Base-by-base conservation (phyloP, 202 grass and related monocot species). In the Sporobolus alterniflorus region DNA sequence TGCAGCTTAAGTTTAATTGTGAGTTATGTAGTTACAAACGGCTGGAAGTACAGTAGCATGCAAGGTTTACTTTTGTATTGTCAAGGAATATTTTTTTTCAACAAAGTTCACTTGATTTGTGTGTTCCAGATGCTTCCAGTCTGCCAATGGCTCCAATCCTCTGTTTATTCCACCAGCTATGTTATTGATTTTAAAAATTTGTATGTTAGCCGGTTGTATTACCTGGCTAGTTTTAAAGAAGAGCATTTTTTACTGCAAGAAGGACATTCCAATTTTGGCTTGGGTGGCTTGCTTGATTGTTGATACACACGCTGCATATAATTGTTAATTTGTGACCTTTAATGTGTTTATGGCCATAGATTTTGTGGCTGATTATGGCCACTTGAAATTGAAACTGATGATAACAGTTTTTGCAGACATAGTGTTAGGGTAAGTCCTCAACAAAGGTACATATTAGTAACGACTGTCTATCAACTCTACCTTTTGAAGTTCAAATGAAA, bases 1-100 rank as follows among this genome's bases (percentile, higher is more conserved):
- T 73, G 71, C 82, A 54, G 83, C 79, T 69, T 86, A 75, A 86
- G 78, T 57, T 65, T 43, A 86, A 78, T 74, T 86, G 73, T 78
- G 83, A 86, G 79, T 86, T 86, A 28, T 83, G 69, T 83, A 83
- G 61, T 79, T 83, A 64, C 79, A 90, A 78, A 83, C 17, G 43
- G 43, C 74, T 90, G 88, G 74, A 78, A 79, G 67, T 86, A 64
- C 74, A 63, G 48, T 69, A 74, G 79, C 85, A 74, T 69, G 54
- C 43, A 51, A 77, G 48, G 71, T 48, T 32, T 32, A 18, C 34
- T 79, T 43, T 64, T 11, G 15, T 65, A 48, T 73, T 26, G 43
- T 11, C 14, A 57, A 73, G 60, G 76, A 80, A 43, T 18, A 74
- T 56, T 71, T 50, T 48, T 64, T 48, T n/a, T n/a, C 72, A 68